Conservation (phyloP, 202 grass and related monocot species). For the Panicum hallii region DNA sequence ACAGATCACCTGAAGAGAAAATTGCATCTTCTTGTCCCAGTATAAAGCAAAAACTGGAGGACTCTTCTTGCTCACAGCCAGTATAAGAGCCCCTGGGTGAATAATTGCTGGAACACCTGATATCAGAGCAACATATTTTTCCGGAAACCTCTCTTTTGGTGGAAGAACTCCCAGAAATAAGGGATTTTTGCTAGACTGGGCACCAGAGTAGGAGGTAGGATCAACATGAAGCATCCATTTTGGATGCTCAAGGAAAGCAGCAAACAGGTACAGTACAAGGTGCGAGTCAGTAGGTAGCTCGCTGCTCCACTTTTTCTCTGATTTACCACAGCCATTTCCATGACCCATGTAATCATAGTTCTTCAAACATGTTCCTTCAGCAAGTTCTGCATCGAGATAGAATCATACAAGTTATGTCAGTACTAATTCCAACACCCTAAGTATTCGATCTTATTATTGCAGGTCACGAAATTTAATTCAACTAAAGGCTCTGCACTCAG, state of each 20-base stretch:
- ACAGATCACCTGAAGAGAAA: constrained; percentile 88
- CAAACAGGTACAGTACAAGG: constrained; percentile 86
- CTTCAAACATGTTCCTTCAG: constrained; percentile 97
- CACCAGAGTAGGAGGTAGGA: constrained; percentile 87
- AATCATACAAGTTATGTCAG: constrained; percentile 21
- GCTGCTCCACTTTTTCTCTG: constrained; percentile 77
- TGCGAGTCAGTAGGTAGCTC: constrained; percentile 93
- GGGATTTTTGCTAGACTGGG: constrained; percentile 94
- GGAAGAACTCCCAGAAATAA: constrained; percentile 97
- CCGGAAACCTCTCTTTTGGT: constrained; percentile 93
- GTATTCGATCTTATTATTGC: background rate
- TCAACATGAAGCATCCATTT: constrained; percentile 99
- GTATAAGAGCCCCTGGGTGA: constrained; percentile 88
- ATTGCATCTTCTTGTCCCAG: constrained; percentile 96
- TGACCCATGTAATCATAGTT: constrained; percentile 83
- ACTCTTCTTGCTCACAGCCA: constrained; percentile 85
- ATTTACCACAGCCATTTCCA: constrained; percentile 70
- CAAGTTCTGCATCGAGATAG: constrained; percentile 66
- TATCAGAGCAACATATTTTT: constrained; percentile 98
- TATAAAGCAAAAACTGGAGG: constrained; percentile 84
- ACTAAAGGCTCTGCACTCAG: background rate
- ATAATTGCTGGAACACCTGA: constrained; percentile 78
- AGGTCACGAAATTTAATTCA: background rate
- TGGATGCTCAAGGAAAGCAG: constrained; percentile 96
- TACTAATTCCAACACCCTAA: constrained; percentile 3